Base-by-base conservation (phyloP, 2,329 filamentous ascomycete species). In the Helotiales sp. region DNA sequence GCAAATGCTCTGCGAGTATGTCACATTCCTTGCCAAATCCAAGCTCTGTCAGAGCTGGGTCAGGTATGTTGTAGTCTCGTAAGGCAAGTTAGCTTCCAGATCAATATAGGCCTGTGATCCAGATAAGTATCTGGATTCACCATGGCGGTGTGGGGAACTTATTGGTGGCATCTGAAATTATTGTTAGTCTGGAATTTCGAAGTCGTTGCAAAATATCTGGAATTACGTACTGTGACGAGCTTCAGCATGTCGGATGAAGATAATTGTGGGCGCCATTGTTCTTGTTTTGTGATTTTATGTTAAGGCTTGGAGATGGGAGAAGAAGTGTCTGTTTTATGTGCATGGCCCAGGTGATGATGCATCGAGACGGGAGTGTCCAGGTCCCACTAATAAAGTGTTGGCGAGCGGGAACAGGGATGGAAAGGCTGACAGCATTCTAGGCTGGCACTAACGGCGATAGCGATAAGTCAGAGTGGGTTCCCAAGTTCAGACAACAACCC, bases 221-320 rank as follows among this genome's bases (percentile, higher is more conserved):
- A 22, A 26, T 28, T 60, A 76, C 76, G 74, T 71, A 80, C 80
- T 82, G 59, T 82, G 80, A 58, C 76, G 45, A 43, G 80, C 80
- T 75, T 82, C 75, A 26, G 78, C 80, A 65, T 82, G 80, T 57
- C 80, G 75, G 66, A 82, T 80, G 6, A 82, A 68, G 67, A 82
- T 78, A n/a, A 82, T 71, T 5, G 76, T 75, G 6, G 79, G 79
- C 15, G 80, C 70, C 80, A 82, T 82, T 28, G 66, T 70, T 65
- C 34, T 54, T 10, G 20, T 10, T 15, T 49, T 49, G 20, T 49
- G n/a, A 10, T 15, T n/a, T 22, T 60, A 2, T 20, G 28, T 17
- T 2, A 34, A 34, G 37, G 7, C 7, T 49, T 13, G 40, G 11
- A 37, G 32, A 28, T 15, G 49, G 28, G 28, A 28, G 59, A 57